Conservation (phyloP, 176 grass and related monocot genomes). For the Elaeis guineensis region DNA sequence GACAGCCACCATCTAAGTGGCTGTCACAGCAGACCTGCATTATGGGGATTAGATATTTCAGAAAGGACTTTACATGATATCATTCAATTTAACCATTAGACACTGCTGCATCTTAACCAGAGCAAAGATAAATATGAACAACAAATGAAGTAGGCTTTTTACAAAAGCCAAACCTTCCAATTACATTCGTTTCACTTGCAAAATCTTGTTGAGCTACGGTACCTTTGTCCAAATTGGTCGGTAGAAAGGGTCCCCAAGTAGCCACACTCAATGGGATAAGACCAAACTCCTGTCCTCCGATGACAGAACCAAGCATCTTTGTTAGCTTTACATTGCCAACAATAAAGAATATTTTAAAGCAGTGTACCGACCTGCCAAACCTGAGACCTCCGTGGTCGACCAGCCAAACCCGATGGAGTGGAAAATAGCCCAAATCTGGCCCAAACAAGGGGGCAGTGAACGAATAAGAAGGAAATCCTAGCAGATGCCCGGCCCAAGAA, state of each 20-base stretch:
- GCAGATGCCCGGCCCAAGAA: no score
- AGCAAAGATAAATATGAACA: not conserved
- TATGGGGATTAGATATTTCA: slow-evolving; percentile 1
- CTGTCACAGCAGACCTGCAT: slow-evolving; percentile 90
- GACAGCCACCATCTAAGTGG: slow-evolving; percentile 95
- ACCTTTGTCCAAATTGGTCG: slow-evolving; percentile 40
- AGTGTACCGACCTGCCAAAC: slow-evolving; percentile 1
- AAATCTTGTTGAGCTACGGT: slow-evolving; percentile 19
- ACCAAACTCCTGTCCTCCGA: slow-evolving; percentile 57
- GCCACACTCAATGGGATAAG: slow-evolving; percentile 57
- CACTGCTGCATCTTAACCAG: no score
- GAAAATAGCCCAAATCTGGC: no score
- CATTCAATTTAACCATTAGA: not conserved
- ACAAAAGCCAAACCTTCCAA: slow-evolving; percentile 25
- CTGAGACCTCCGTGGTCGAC: no score
- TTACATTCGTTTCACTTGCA: no score
- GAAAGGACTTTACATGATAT: not conserved
- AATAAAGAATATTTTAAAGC: not conserved
- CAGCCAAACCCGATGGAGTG: no score
- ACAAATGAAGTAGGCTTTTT: not conserved
- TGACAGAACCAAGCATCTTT: slow-evolving; percentile 10
- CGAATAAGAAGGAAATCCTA: no score
- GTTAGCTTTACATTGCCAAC: no score
- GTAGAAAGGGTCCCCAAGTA: slow-evolving; percentile 83
- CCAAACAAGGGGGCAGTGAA: no score